phyloP scores from a whole-genome alignment of 345 rosid species.

The Mangifera indica region DNA sequence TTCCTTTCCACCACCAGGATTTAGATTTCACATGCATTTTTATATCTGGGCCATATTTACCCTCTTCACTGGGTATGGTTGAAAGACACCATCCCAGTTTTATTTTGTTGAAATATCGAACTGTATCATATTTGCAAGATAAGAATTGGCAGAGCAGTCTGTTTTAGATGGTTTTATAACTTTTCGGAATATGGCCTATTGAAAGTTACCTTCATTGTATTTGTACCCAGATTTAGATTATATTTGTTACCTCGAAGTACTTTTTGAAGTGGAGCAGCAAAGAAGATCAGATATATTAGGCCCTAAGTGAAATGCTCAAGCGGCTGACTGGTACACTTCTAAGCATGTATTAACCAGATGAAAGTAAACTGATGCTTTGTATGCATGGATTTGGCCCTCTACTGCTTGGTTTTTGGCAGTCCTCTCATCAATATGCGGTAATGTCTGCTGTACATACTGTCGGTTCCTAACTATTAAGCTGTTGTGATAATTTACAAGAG shows the following conservation, averaged over 20 bases:
- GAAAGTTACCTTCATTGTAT: background rate
- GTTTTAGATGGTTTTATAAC: background rate
- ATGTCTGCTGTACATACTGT: background rate
- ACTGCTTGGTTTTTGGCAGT: constrained; percentile 5
- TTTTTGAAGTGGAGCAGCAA: constrained; percentile 1
- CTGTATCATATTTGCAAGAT: background rate
- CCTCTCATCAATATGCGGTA: background rate
- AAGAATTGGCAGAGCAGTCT: background rate
- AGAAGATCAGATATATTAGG: background rate
- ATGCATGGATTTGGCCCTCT: background rate
- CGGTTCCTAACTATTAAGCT: constrained; percentile 5
- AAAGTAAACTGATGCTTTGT: constrained; percentile 5
- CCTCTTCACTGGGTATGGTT: background rate
- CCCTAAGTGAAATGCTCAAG: background rate
- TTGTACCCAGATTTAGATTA: constrained; percentile 6
- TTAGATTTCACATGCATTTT: background rate
- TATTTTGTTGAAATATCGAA: background rate
- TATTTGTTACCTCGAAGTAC: background rate
- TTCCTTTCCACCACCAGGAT: background rate
- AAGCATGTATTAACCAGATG: background rate
- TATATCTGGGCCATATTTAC: background rate
- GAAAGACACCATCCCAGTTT: background rate
- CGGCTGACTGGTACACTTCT: background rate
- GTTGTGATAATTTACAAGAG: background rate
- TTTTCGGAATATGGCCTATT: background rate